Evolutionary conservation across 2,329 filamentous ascomycete genomes (phyloP).

Genomic region (Biscogniauxia mediterranea): DNA sequence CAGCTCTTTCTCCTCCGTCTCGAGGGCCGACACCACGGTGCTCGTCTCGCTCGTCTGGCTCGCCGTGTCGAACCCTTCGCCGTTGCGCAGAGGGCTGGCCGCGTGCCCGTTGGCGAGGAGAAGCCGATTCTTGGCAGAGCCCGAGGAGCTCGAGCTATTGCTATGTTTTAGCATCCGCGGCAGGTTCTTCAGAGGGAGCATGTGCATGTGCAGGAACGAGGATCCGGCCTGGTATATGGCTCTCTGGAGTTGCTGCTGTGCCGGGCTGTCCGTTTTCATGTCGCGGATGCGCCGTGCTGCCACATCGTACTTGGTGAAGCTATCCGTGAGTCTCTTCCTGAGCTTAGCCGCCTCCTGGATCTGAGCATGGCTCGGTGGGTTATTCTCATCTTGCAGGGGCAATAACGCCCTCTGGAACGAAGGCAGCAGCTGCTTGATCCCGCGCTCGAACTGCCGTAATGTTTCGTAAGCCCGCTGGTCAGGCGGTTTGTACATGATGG

Average conservation of each 20-base stretch:
- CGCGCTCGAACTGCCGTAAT: conserved; percentile 80
- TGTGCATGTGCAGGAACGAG: conserved; percentile 81
- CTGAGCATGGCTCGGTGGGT: conserved; percentile 58
- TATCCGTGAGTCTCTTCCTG: conserved; percentile 83
- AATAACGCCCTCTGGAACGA: conserved; percentile 77
- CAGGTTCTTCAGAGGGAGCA: conserved; percentile 79
- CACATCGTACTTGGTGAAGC: conserved; percentile 82
- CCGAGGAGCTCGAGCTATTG: conserved; percentile 41
- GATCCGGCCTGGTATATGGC: conserved; percentile 81
- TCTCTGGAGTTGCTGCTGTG: conserved; percentile 74
- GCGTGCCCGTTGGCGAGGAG: conserved; percentile 35
- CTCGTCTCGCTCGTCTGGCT: conserved; percentile 51
- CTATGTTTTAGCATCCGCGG: conserved; percentile 60
- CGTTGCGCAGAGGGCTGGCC: conserved; percentile 45
- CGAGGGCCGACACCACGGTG: conserved; percentile 58
- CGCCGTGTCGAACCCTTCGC: conserved; percentile 45
- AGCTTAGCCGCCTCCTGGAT: conserved; percentile 85
- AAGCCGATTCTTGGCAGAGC: conserved; percentile 32
- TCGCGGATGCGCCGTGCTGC: conserved; percentile 81
- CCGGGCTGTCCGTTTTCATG: conserved; percentile 67
- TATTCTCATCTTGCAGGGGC: conserved; percentile 60
- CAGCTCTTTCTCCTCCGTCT: conserved; percentile 79
- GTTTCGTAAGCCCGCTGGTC: conserved; percentile 82
- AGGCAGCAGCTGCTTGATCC: conserved; percentile 78
- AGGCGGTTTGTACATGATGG: conserved; percentile 64